Evolutionary conservation across 805 yeast species (phyloP).

Genomic region (Pichia occidentalis): DNA sequence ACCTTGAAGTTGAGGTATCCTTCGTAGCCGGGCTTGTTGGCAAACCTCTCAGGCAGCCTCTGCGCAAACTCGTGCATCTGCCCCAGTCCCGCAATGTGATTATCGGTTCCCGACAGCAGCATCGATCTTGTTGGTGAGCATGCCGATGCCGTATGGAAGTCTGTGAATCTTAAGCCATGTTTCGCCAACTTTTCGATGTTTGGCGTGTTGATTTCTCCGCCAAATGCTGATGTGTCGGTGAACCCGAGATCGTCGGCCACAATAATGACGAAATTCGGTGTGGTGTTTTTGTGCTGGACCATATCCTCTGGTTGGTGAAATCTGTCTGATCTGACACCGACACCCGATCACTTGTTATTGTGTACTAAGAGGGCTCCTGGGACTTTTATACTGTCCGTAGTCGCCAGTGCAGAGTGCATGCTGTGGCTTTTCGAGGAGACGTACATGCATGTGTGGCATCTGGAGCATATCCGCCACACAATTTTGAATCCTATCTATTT

Average conservation of each 20-base stretch:
- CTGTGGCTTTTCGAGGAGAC: too few relatives aligned
- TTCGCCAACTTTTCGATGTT: constrained; percentile 39
- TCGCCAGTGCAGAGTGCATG: too few relatives aligned
- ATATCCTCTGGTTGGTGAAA: too few relatives aligned
- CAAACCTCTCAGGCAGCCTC: constrained; percentile 33
- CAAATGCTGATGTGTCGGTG: constrained; percentile 48
- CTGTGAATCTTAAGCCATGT: constrained; percentile 44
- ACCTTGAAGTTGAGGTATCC: constrained; percentile 46
- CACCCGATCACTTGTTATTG: too few relatives aligned
- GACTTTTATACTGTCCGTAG: too few relatives aligned
- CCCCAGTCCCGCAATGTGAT: constrained; percentile 55
- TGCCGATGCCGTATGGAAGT: constrained; percentile 58
- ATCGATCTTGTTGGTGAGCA: constrained; percentile 61
- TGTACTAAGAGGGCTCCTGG: too few relatives aligned
- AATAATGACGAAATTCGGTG: constrained; percentile 48
- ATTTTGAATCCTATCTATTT: too few relatives aligned
- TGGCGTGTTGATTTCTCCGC: constrained; percentile 55
- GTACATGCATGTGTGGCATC: too few relatives aligned
- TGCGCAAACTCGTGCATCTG: constrained; percentile 47
- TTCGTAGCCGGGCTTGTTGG: constrained; percentile 48
- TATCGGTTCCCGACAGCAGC: constrained; percentile 55
- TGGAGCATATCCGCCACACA: too few relatives aligned
- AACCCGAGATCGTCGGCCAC: constrained; percentile 60
- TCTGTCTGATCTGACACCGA: too few relatives aligned
- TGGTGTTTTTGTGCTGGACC: too few relatives aligned